Conservation (phyloP, 1,139 yeast genomes). For the Diutina sp. region DNA sequence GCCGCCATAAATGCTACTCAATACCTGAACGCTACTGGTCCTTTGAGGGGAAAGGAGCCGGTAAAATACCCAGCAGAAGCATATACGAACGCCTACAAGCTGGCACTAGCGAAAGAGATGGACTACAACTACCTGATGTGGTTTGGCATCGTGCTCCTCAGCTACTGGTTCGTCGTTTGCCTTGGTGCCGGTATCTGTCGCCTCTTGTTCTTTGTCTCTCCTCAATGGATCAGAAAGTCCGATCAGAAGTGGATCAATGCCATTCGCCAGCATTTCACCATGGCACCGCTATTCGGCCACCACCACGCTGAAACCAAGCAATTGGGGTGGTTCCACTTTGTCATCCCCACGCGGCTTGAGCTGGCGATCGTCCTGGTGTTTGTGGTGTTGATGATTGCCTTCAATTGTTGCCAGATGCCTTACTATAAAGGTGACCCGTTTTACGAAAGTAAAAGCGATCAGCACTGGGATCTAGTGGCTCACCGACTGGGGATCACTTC, state of each 20-base stretch:
- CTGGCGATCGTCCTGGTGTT: not conserved
- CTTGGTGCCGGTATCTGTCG: conserved; percentile 23
- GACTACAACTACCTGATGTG: conserved; percentile 25
- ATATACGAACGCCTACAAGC: not conserved
- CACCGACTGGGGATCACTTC: not conserved
- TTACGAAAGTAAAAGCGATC: not conserved
- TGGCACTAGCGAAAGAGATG: not conserved
- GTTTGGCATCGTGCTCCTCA: conserved; percentile 36
- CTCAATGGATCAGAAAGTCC: not conserved
- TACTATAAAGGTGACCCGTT: not conserved
- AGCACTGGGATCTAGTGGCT: not conserved
- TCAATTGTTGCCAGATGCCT: not conserved
- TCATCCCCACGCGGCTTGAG: not conserved
- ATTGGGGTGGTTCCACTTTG: not conserved
- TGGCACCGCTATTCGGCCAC: not conserved
- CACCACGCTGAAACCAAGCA: not conserved
- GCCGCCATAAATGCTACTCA: not conserved
- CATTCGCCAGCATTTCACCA: not conserved
- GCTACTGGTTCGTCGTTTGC: conserved; percentile 31
- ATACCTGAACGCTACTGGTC: not conserved
- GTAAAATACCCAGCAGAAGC: not conserved
- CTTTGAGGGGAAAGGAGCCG: not conserved
- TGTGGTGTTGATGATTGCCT: not conserved
- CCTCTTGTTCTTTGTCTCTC: not conserved
- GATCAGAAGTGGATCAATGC: not conserved